These are phyloP conservation scores for Gossypium davidsonii DNA, from an alignment of 441 rosid genomes.

Conservation along the genomic window DNA sequence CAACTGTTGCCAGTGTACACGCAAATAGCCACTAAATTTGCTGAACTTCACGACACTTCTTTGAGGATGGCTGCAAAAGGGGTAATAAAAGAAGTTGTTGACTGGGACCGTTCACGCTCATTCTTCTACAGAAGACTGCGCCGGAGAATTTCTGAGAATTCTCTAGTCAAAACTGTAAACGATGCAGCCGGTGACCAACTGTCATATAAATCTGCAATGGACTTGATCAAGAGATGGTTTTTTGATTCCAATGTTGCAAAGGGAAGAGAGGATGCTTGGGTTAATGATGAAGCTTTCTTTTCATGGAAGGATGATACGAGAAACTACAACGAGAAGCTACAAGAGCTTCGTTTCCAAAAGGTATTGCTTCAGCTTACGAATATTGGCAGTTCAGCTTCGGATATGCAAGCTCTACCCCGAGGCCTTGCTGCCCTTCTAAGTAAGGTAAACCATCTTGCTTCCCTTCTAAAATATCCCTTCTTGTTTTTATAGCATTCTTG, in stretches of 20 bases:
- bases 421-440: constrained; percentile 81
- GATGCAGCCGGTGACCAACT: constrained; percentile 72
- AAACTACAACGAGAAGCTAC: constrained; percentile 60
- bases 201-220: constrained; percentile 54
- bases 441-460: constrained; percentile 48
- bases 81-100: constrained; percentile 81
- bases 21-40: constrained; percentile 89
- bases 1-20: constrained; percentile 81
- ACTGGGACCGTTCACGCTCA: constrained; percentile 65
- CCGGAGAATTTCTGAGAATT: constrained; percentile 71
- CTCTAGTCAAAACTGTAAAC: constrained; percentile 52
- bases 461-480: not conserved
- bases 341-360: constrained; percentile 75
- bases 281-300: constrained; percentile 77
- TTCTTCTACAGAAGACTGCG: constrained; percentile 68
- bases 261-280: constrained; percentile 65
- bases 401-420: constrained; percentile 81
- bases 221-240: constrained; percentile 76
- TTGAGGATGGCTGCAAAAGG: constrained; percentile 96
- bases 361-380: constrained; percentile 59
- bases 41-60: constrained; percentile 93
- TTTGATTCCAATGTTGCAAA: constrained; percentile 45
- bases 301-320: constrained; percentile 63
- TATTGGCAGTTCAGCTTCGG: constrained; percentile 59
- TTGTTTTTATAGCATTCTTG: constrained; percentile 11